Percentiles rank a stretch among this genome's conserved stretches.
These are phyloP conservation scores for Coleophoma crateriformis DNA, from an alignment of 2,329 filamentous ascomycete genomes.

Conservation along the genomic window DNA sequence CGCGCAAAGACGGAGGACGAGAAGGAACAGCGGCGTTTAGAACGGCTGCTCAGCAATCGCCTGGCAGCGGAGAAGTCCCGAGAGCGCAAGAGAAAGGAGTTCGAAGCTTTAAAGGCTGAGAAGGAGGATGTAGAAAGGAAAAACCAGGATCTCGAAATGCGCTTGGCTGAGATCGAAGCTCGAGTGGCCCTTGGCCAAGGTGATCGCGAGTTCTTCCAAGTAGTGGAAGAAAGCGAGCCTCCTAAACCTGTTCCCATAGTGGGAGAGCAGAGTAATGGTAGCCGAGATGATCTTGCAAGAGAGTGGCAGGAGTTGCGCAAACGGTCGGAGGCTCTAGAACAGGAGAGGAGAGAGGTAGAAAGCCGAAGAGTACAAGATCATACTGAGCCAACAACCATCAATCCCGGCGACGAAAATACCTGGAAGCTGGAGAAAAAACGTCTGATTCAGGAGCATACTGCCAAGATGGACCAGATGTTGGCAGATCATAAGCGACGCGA, in stretches of 20 bases:
- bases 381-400: background rate
- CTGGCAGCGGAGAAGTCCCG: background rate
- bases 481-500: background rate
- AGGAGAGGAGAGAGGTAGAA: background rate
- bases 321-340: background rate
- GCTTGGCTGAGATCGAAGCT: background rate
- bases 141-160: background rate
- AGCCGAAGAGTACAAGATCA: background rate
- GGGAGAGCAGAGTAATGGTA: background rate
- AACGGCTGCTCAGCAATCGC: background rate
- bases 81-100: background rate
- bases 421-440: background rate
- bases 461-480: background rate
- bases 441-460: background rate
- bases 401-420: background rate
- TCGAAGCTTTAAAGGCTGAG: background rate
- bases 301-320: background rate
- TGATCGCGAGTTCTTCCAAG: background rate
- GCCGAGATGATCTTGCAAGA: background rate
- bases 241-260: background rate
- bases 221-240: background rate
- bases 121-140: background rate
- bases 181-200: background rate
- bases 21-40: background rate
- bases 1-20: slow-evolving; percentile 1